Evolutionary conservation across 345 rosid species (phyloP).

Genomic region (Eucalyptus rudis): DNA sequence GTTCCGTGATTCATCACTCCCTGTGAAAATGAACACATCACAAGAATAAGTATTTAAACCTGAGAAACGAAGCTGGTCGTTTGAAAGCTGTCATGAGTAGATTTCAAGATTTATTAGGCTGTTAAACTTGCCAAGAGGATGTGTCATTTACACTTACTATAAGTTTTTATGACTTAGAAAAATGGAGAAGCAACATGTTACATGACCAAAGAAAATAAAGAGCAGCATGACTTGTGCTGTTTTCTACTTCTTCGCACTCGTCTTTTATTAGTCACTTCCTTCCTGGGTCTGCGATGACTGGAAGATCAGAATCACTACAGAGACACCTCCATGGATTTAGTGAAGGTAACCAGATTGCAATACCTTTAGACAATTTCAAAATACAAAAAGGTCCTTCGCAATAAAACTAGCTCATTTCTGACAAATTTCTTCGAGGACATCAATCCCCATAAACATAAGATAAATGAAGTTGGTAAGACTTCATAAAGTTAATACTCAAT

Average conservation of each 20-base stretch:
- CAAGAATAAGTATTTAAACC: background rate
- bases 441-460: background rate
- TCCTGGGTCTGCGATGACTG: background rate
- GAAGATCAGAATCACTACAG: background rate
- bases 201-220: background rate
- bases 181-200: background rate
- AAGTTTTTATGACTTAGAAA: background rate
- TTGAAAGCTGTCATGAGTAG: background rate
- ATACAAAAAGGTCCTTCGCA: background rate
- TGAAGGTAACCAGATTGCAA: background rate
- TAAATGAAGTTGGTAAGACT: background rate
- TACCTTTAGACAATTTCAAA: background rate
- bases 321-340: background rate
- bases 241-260: background rate
- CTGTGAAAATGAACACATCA: slow-evolving; percentile 2
- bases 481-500: background rate
- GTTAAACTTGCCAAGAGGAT: background rate
- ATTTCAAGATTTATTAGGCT: background rate
- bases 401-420: background rate
- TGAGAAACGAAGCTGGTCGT: background rate
- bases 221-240: background rate
- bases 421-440: background rate
- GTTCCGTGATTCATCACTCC: slow-evolving; percentile 3
- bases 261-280: background rate
- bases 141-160: background rate